Conservation (phyloP, 192 early-diverging fungal species). For the Coemansia sp. region DNA sequence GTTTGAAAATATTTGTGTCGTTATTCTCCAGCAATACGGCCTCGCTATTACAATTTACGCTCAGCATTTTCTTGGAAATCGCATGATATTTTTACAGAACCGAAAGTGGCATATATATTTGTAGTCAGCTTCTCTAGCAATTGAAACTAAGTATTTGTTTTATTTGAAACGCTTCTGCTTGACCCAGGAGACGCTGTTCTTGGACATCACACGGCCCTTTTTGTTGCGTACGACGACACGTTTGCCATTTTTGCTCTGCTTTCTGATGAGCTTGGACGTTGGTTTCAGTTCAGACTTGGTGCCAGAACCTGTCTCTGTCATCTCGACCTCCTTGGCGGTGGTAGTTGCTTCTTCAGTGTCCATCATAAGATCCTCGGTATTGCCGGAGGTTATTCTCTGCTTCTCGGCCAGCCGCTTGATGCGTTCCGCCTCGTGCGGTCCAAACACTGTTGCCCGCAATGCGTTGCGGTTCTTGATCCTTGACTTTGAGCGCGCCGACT, state of each 20-base stretch:
- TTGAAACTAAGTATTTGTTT: no score
- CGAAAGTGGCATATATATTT: no score
- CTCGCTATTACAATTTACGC: no score
- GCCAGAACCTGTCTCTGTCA: neutral
- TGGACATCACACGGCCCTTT: conserved; percentile 32
- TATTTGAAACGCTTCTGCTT: conserved; percentile 33
- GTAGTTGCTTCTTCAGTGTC: conserved; percentile 10
- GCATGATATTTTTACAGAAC: no score
- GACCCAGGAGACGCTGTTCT: conserved; percentile 25
- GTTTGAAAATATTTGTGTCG: neutral
- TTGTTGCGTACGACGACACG: conserved; percentile 24
- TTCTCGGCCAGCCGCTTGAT: conserved; percentile 47
- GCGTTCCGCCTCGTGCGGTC: conserved; percentile 40
- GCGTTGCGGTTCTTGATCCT: conserved; percentile 43
- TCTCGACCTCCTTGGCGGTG: conserved; percentile 3
- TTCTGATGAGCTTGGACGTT: neutral
- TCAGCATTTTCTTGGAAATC: no score
- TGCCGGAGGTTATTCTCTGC: conserved; percentile 25
- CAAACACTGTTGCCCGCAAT: conserved; percentile 40
- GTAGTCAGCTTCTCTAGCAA: no score
- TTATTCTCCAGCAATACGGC: no score
- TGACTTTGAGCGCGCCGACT: conserved; percentile 48
- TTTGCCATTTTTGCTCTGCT: conserved; percentile 12
- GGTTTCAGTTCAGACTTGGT: neutral
- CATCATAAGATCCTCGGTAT: conserved; percentile 8